phyloP scores from a whole-genome alignment of 177 flowering plant genomes.

The Tripterygium wilfordii region DNA sequence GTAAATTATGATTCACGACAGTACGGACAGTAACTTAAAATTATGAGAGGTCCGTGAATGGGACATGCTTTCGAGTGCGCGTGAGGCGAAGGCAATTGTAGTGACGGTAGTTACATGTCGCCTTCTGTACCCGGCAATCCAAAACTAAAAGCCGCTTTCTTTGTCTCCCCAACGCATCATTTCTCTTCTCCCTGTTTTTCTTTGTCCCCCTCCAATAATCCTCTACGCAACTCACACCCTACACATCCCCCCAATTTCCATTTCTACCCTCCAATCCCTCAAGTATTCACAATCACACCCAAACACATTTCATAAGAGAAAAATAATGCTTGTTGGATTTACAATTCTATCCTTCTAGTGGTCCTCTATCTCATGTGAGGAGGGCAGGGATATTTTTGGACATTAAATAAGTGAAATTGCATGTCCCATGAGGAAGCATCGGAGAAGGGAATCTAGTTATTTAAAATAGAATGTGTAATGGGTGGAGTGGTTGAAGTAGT shows the following conservation, averaged over 20 bases:
- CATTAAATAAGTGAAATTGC: too few species aligned
- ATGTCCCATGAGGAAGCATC: not conserved
- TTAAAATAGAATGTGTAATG: constrained; percentile 1
- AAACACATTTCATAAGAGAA: too few species aligned
- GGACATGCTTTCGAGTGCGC: too few species aligned
- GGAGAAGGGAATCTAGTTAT: constrained; percentile 9
- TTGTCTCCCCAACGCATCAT: constrained; percentile 35
- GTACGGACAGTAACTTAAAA: too few species aligned
- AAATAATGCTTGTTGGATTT: too few species aligned
- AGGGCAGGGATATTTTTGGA: too few species aligned
- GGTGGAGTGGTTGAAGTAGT: constrained; percentile 12
- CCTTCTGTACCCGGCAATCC: constrained; percentile 29
- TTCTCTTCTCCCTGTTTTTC: constrained; percentile 22
- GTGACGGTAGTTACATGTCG: constrained; percentile 24
- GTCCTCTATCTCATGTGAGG: too few species aligned
- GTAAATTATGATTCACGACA: too few species aligned
- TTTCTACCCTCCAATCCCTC: not conserved
- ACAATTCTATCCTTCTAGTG: too few species aligned
- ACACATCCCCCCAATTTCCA: too few species aligned
- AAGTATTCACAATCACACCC: not conserved
- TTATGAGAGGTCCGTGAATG: too few species aligned
- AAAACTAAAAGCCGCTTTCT: constrained; percentile 35
- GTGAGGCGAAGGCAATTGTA: constrained; percentile 2
- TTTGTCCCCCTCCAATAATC: constrained; percentile 43
- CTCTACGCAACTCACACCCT: too few species aligned